These are phyloP conservation scores for Fabrea salina DNA, from an alignment of 169 alveolate genomes.

Conservation along the genomic window DNA sequence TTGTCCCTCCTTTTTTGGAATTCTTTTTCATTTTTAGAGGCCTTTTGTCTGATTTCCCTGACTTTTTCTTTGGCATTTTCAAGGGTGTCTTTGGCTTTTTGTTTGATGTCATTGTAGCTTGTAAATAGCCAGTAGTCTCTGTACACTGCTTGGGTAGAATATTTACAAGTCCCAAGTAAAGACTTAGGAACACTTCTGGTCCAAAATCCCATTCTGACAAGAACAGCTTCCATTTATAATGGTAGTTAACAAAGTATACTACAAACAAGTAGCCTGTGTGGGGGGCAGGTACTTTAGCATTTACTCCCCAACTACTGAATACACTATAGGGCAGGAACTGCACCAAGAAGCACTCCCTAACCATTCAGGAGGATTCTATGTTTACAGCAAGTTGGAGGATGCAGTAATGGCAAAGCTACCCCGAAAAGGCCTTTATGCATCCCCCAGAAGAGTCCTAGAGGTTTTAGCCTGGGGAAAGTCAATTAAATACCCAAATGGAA, in stretches of 20 bases:
- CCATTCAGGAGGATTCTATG: slow-evolving; percentile 55
- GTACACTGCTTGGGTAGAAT: no score
- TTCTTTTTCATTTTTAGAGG: no score
- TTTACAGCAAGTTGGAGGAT: slow-evolving; percentile 37
- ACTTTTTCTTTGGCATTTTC: no score
- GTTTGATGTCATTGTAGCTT: no score
- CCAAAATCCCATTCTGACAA: no score
- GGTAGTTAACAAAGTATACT: slow-evolving; percentile 36
- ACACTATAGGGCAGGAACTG: slow-evolving; percentile 32
- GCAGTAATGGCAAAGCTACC: slow-evolving; percentile 59
- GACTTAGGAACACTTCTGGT: no score
- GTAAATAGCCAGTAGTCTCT: no score
- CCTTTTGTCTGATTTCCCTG: no score
- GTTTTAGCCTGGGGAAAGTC: slow-evolving; percentile 50
- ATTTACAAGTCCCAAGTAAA: no score
- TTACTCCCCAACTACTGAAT: slow-evolving; percentile 37
- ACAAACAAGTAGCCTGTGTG: slow-evolving; percentile 52
- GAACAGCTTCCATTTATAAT: no score
- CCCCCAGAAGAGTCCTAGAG: slow-evolving; percentile 53
- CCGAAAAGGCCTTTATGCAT: slow-evolving; percentile 38
- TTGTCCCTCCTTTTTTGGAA: no score
- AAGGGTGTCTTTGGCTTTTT: no score
- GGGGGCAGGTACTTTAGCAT: slow-evolving; percentile 45
- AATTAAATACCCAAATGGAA: slow-evolving; percentile 40
- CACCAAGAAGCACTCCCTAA: slow-evolving; percentile 32